Evolutionary conservation across 2,329 filamentous ascomycete genomes (phyloP).

Genomic region (Apiospora malaysiana): DNA sequence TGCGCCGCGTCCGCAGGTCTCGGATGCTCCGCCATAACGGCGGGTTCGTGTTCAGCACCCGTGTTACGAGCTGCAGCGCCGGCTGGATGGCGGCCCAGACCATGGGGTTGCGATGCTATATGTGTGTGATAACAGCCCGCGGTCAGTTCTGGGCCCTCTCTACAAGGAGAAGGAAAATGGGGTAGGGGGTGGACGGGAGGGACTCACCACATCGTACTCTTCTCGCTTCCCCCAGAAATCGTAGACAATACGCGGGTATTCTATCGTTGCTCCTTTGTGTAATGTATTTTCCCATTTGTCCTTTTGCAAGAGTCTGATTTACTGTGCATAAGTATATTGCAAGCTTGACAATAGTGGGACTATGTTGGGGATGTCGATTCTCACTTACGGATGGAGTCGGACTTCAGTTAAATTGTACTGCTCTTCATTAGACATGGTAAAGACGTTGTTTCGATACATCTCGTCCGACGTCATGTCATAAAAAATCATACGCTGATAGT

Average conservation of each 20-base stretch:
- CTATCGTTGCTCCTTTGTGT: slow-evolving; percentile 23
- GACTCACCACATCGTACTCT: slow-evolving; percentile 34
- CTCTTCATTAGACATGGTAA: slow-evolving; percentile 30
- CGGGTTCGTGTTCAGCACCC: slow-evolving; percentile 27
- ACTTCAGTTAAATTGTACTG: slow-evolving; percentile 27
- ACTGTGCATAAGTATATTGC: not conserved
- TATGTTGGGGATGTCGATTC: not conserved
- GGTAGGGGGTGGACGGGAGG: not conserved
- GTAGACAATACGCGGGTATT: slow-evolving; percentile 31
- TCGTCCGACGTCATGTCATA: slow-evolving; percentile 38
- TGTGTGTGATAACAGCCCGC: not conserved
- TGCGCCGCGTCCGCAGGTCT: slow-evolving; percentile 33
- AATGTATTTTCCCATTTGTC: slow-evolving; percentile 24
- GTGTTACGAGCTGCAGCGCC: slow-evolving; percentile 32
- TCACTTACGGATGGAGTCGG: slow-evolving; percentile 34
- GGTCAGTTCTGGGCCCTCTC: not conserved
- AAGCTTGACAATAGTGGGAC: not conserved
- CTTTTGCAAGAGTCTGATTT: slow-evolving; percentile 29
- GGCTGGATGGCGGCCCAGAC: slow-evolving; percentile 38
- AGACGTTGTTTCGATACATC: slow-evolving; percentile 28
- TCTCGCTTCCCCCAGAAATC: slow-evolving; percentile 31
- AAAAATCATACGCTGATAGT: slow-evolving; percentile 35
- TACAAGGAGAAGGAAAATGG: not conserved
- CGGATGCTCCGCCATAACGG: slow-evolving; percentile 27
- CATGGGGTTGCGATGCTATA: slow-evolving; percentile 28